Base-by-base conservation (phyloP, 352 stramenopile species). In the Globisporangium takayamanum region DNA sequence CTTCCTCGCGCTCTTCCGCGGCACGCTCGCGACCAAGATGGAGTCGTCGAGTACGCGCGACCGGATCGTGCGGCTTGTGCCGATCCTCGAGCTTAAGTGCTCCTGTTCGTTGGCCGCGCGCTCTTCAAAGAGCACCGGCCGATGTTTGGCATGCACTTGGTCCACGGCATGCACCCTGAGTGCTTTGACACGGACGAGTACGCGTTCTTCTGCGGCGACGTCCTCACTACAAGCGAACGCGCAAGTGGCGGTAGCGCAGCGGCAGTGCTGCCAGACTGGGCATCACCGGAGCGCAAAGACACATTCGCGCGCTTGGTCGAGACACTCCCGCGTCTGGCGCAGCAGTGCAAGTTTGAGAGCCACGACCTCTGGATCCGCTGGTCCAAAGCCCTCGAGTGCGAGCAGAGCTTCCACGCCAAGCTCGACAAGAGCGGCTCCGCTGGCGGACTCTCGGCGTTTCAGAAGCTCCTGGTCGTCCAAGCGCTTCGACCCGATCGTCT, bases 131-230 rank as follows among this genome's bases (percentile, higher is more conserved):
- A 92, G 49, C 88, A 98, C 52, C 76, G 93, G 0, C 80, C 88
- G 0, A 97, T 97, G 80, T 98, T 98, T 62, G 94, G 88, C 0
- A 71, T 98, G 59, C 94, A 98, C 44, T 59, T 98, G 15, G 89
- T 98, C 25, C 87, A 97, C 48, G 92, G 84, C 1, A 97, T 98
- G 87, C 88, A 97, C 52, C 67, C 71, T 0, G 84, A 98, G 6
- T 88, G 85, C 18, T 98, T 98, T 49, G 85, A 96, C n/a, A 76
- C 84, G 55, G 76, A 95, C 33, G 94, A 98, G 67, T 98, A 94
- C 70, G 88, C 94, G 56, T 84, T 96, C 33, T 98, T 98, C 64
- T 92, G 87, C 18, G 94, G 94, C 12, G 80, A 94, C 42, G 48
- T 80, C n/a, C 70, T 94, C 3, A 62, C 73, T 1, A 68, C 66